Conservation (phyloP, 495 filamentous ascomycete genomes). For the Penicillium malachiteum region DNA sequence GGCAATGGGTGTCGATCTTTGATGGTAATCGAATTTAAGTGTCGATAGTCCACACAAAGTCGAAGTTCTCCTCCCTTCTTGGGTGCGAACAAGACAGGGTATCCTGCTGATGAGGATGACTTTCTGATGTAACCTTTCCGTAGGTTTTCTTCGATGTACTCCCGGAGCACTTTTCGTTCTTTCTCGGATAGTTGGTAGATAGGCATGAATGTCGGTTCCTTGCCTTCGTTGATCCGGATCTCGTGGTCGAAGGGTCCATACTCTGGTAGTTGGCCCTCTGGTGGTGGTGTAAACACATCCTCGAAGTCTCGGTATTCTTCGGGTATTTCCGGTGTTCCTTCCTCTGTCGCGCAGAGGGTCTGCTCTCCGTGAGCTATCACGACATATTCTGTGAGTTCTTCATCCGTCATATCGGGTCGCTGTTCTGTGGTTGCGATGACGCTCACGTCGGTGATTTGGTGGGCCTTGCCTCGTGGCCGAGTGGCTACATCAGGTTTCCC, state of each 20-base stretch:
- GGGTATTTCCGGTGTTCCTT: slow-evolving; percentile 5
- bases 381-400: background rate
- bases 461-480: background rate
- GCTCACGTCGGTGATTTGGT: background rate
- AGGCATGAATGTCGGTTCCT: background rate
- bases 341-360: background rate
- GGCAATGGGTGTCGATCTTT: slow-evolving; percentile 48
- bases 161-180: background rate
- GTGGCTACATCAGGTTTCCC: background rate
- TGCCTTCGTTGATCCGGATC: background rate
- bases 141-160: slow-evolving; percentile 7
- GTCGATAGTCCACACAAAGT: slow-evolving; percentile 47
- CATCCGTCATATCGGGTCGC: background rate
- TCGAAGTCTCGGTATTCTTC: slow-evolving; percentile 4
- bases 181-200: background rate
- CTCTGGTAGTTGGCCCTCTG: background rate
- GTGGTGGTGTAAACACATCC: slow-evolving; percentile 4
- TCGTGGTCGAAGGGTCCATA: background rate
- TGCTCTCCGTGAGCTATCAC: background rate
- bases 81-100: slow-evolving; percentile 34
- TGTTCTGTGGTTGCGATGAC: background rate
- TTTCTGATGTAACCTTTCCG: slow-evolving; percentile 40
- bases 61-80: slow-evolving; percentile 36
- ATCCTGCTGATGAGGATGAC: slow-evolving; percentile 14
- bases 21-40: slow-evolving; percentile 40